These are phyloP conservation scores for Aspergillus heteromorphus DNA, from an alignment of 495 filamentous ascomycete species.

Conservation along the genomic window DNA sequence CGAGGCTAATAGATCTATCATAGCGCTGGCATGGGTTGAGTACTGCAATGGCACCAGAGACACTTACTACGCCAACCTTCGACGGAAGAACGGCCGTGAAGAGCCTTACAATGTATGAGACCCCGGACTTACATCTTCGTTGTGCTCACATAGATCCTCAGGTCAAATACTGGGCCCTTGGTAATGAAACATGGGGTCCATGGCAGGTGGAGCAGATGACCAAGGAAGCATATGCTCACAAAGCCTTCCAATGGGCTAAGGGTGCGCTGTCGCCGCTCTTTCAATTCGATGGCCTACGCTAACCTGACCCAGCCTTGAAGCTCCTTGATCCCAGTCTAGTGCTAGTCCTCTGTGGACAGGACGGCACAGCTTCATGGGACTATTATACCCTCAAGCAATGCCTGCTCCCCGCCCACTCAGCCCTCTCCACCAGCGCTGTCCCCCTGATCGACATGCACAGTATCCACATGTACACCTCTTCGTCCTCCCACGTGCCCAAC, in stretches of 20 bases:
- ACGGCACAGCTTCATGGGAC: constrained; percentile 65
- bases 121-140: background rate
- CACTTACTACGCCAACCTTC: constrained; percentile 74
- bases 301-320: constrained; percentile 50
- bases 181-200: constrained; percentile 74
- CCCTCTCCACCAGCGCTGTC: constrained; percentile 43
- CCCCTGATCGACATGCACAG: constrained; percentile 65
- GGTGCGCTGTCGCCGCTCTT: constrained; percentile 14
- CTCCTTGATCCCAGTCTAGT: constrained; percentile 62
- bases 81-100: constrained; percentile 63
- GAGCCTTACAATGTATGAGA: constrained; percentile 63
- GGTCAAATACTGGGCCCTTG: constrained; percentile 62
- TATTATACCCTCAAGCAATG: constrained; percentile 64
- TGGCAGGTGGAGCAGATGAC: constrained; percentile 77
- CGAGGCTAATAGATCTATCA: background rate
- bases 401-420: constrained; percentile 33
- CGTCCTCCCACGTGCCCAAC: constrained; percentile 50
- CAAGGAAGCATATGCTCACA: constrained; percentile 68
- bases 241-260: constrained; percentile 75
- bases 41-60: constrained; percentile 71
- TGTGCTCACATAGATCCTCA: constrained; percentile 15
- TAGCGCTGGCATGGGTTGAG: constrained; percentile 69
- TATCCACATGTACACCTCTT: constrained; percentile 66
- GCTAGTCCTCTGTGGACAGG: constrained; percentile 68
- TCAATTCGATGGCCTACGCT: background rate